Evolutionary conservation across 106 monocot genomes (phyloP), one percentile per base, ranked within the genome.

Genomic region (Narthecium ossifragum): DNA sequence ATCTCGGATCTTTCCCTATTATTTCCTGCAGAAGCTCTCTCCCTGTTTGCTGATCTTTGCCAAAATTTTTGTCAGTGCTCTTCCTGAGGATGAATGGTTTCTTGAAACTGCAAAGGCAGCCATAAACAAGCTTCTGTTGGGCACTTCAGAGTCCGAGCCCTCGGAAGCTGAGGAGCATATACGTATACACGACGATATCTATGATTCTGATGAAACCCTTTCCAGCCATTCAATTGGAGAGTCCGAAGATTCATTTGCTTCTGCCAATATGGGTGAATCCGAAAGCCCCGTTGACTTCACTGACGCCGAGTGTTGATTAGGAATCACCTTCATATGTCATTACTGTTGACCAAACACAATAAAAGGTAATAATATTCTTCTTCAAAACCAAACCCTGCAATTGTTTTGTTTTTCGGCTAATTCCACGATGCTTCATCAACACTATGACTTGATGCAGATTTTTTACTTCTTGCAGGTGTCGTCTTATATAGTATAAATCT

Each of bases 31-130:
- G 13, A 60, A 10, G 26, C 52, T 45, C 24, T 14, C 41, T 17
- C 43, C 18, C 39, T 34, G 52, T 48, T 57, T 32, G 28, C 12
- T 49, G 2, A 12, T 31, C 23, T n/a, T n/a, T n/a, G n/a, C n/a
- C n/a, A 22, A 22, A 15, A 8, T 10, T 26, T 46, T 59, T 12
- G 57, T 17, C 62, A 96, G 90, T 64, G 84, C 91, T 0, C 76
- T 98, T 41, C 90, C 90, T 2, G 90, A 91, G 70, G 86, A 96
- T 68, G 96, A 98, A 36, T 98, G 90, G 96, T 98, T 98, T 41
- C 72, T 79, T 6, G 96, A 87, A 17, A 73, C 86, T 12, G 96
- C 96, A 26, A 98, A 77, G 77, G 23, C 71, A 3, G 83, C 96
- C 24, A 91, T 98, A 59, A 83, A 51, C 65, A 90, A 82, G 69